phyloP scores from a whole-genome alignment of 352 stramenopile species.

The Phytophthora vignae region DNA sequence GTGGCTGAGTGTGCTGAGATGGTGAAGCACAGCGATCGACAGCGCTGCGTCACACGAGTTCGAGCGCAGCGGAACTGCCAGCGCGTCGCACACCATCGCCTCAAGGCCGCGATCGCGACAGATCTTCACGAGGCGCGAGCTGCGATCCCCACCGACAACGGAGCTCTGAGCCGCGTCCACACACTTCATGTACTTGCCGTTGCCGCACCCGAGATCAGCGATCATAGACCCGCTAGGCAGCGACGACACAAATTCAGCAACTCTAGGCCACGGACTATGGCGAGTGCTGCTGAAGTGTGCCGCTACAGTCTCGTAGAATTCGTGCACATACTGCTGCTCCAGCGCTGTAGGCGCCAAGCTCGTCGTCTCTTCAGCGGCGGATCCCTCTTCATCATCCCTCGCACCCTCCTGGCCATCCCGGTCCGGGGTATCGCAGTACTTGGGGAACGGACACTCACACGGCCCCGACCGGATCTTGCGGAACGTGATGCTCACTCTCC shows the following conservation, averaged over 20 bases:
- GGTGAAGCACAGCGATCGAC: constrained; percentile 88
- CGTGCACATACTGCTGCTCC: constrained; percentile 86
- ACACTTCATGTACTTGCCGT: constrained; percentile 92
- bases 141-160: constrained; percentile 74
- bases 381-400: constrained; percentile 4
- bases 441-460: constrained; percentile 74
- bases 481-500: constrained; percentile 90
- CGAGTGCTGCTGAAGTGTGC: constrained; percentile 88
- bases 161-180: constrained; percentile 57
- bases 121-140: constrained; percentile 68
- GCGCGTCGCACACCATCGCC: constrained; percentile 76
- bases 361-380: constrained; percentile 4
- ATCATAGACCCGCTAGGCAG: constrained; percentile 69
- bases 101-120: constrained; percentile 70
- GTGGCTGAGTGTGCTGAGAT: constrained; percentile 80
- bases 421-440: constrained; percentile 66
- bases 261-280: constrained; percentile 84
- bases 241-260: constrained; percentile 71
- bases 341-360: constrained; percentile 60
- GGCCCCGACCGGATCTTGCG: constrained; percentile 78
- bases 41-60: constrained; percentile 78
- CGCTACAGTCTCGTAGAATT: constrained; percentile 89
- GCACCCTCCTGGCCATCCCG: constrained; percentile 25
- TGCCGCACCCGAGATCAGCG: constrained; percentile 86
- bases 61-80: constrained; percentile 79